Evolutionary conservation across 768 basidiomycete genomes (phyloP), one percentile per base, ranked within the genome.

Genomic region (Multifurca ochricompacta): DNA sequence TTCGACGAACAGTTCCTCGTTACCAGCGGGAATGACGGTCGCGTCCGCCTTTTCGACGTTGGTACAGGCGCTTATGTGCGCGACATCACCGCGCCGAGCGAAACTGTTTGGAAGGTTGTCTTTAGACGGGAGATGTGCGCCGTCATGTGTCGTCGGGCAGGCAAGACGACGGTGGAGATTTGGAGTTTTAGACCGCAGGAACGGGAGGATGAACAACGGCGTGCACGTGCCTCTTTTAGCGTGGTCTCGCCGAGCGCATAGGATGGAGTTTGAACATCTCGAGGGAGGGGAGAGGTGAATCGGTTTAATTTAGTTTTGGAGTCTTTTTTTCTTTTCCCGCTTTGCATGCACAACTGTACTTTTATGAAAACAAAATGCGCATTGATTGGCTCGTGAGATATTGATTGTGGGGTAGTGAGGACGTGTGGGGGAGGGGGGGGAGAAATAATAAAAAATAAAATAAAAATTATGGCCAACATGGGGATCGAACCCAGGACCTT

Each of bases 111-210:
- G 94, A 83, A 91, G 71, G 85, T 91, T 37, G 81, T 76, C 35
- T 87, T 83, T 71, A 76, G 79, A 64, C 73, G 77, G 28, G 82
- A 87, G 66, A 79, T 80, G 46, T 86, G 82, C 66, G 89, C 85
- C 18, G 74, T 96, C 37, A 80, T 92, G 73, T 89, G 87, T 70
- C 83, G 81, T 73, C 75, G 88, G 54, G 80, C 74, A 28, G 86
- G 83, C 25, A 86, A 85, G 74, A 92, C 88, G 48, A 82, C 88
- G 18, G 80, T 94, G 69, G 94, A 95, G 75, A 81, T 94, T 49
- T 86, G 90, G 82, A 85, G 79, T 60, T 81, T 87, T 70, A 71
- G 73, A 63, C 77, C 79, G n/a, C 70, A 65, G 62, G 72, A 71
- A 23, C 41, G 44, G 52, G 36, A 34, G 4, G 27, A 32, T 10